Evolutionary conservation across 164 flowering plant species (phyloP).

Genomic region (Magnolia sinica): DNA sequence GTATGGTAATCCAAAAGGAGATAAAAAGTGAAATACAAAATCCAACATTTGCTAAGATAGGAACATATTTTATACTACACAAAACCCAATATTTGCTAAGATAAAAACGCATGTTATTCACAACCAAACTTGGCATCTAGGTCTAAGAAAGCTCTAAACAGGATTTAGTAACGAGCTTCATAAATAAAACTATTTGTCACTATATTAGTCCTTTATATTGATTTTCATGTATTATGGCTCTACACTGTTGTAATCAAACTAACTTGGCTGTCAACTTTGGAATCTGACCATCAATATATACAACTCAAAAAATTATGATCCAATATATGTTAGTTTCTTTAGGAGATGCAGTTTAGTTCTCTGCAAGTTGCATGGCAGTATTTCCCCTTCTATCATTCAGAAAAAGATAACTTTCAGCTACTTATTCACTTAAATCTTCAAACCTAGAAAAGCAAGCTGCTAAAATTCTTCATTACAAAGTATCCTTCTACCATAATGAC

Average conservation of each 20-base stretch:
- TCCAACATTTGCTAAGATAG: too few species aligned
- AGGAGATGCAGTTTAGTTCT: not conserved
- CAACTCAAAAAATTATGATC: not conserved
- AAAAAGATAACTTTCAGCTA: not conserved
- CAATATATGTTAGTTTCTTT: not conserved
- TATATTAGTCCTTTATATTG: too few species aligned
- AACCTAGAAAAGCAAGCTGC: not conserved
- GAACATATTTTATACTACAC: too few species aligned
- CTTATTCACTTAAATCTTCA: not conserved
- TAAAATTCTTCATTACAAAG: not conserved
- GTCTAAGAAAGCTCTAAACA: too few species aligned
- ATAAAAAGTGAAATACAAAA: too few species aligned
- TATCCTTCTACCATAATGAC: too few species aligned
- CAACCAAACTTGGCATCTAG: too few species aligned
- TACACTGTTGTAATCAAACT: not conserved
- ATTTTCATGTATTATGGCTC: not conserved
- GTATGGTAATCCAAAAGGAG: too few species aligned
- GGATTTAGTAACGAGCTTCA: too few species aligned
- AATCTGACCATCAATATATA: not conserved
- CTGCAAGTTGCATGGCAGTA: not conserved
- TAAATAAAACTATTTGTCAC: too few species aligned
- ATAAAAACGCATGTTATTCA: too few species aligned
- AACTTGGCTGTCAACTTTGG: not conserved
- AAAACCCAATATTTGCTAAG: too few species aligned
- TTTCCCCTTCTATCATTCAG: not conserved